Evolutionary conservation across 371 early-diverging fungal genomes (phyloP).

Genomic region (Paraphysoderma sedebokerense): DNA sequence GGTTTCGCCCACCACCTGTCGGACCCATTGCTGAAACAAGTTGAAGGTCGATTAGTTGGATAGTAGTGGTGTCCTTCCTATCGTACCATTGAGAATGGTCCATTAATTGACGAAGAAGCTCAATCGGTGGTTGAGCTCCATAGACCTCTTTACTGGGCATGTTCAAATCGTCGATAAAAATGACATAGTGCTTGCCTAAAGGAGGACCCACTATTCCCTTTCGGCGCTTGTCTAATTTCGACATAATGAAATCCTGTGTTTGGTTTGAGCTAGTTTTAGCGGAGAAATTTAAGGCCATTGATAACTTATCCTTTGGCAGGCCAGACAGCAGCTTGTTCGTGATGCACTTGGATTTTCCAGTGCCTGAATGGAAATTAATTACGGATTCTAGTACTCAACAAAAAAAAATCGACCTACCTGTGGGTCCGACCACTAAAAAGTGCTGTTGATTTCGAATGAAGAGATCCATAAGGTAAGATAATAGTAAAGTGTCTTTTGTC

Average conservation of each 20-base stretch:
- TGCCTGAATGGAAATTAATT: no score
- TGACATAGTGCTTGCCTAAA: constrained; percentile 24
- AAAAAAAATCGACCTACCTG: constrained; percentile 37
- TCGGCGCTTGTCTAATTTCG: constrained; percentile 33
- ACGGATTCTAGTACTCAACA: no score
- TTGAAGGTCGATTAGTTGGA: constrained; percentile 34
- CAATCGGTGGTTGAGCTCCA: constrained; percentile 37
- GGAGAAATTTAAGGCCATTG: constrained; percentile 33
- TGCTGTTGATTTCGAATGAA: constrained; percentile 22
- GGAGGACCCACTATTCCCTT: constrained; percentile 43
- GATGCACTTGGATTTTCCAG: constrained; percentile 40
- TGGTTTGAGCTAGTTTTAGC: constrained; percentile 35
- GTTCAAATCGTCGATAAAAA: constrained; percentile 38
- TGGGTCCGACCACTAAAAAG: constrained; percentile 28
- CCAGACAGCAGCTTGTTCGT: constrained; percentile 26
- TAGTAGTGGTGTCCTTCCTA: constrained; percentile 28
- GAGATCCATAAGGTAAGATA: constrained; percentile 24
- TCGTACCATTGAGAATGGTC: constrained; percentile 35
- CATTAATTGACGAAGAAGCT: constrained; percentile 37
- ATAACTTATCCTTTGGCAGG: constrained; percentile 18
- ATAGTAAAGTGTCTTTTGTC: constrained; percentile 34
- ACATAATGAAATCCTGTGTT: constrained; percentile 34
- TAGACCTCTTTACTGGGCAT: constrained; percentile 37
- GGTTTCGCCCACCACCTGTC: constrained; percentile 37
- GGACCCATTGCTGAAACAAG: constrained; percentile 34